phyloP scores from a whole-genome alignment of 805 yeast species.

The Suhomyces sp. region DNA sequence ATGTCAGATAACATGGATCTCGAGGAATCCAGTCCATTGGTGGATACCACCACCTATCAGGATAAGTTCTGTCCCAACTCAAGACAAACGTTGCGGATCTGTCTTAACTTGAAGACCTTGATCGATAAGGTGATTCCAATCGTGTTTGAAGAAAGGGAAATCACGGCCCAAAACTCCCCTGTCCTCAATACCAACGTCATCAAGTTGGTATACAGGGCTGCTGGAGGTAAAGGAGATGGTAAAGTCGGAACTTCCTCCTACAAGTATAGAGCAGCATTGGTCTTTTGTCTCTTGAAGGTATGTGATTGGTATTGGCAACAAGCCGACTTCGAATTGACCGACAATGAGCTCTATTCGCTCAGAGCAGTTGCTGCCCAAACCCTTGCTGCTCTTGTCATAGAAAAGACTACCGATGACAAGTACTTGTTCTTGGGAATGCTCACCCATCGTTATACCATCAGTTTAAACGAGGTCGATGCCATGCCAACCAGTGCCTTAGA shows the following conservation, averaged over 20 bases:
- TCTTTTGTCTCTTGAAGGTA: constrained; percentile 74
- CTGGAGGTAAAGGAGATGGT: constrained; percentile 75
- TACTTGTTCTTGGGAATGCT: constrained; percentile 72
- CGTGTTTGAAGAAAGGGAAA: constrained; percentile 49
- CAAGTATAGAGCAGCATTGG: constrained; percentile 64
- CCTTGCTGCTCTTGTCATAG: constrained; percentile 69
- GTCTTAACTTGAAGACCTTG: constrained; percentile 68
- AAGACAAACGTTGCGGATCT: constrained; percentile 66
- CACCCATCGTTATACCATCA: constrained; percentile 70
- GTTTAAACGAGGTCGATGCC: constrained; percentile 58
- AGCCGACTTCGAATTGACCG: constrained; percentile 59
- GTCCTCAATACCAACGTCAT: constrained; percentile 59
- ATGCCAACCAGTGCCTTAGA: constrained; percentile 76
- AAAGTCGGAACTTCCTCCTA: constrained; percentile 51
- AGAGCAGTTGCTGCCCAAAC: constrained; percentile 72
- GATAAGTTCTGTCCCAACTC: constrained; percentile 51
- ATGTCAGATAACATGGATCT: too few species aligned
- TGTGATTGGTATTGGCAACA: constrained; percentile 73
- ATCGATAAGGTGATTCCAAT: constrained; percentile 74
- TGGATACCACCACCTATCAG: constrained; percentile 7
- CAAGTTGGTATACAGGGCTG: constrained; percentile 65
- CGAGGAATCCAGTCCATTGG: constrained; percentile 1
- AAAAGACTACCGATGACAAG: constrained; percentile 54
- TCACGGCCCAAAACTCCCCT: constrained; percentile 57
- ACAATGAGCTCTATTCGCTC: constrained; percentile 58